phyloP scores from a whole-genome alignment of 345 rosid genomes.

The Ailanthus altissimus region DNA sequence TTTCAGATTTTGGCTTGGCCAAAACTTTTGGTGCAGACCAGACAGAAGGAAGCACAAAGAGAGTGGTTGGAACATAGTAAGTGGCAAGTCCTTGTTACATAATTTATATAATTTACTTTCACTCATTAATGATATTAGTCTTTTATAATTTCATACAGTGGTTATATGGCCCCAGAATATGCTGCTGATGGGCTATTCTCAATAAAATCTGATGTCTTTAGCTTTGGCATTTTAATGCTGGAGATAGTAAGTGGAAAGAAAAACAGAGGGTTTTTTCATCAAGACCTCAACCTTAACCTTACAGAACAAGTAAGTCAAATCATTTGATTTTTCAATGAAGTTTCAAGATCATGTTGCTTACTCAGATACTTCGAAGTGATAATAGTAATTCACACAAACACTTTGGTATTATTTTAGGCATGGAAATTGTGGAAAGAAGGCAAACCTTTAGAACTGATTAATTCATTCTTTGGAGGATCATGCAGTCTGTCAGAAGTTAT shows the following conservation, averaged over 20 bases:
- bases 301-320: conserved; percentile 33
- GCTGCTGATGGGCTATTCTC: conserved; percentile 45
- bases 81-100: too few species aligned
- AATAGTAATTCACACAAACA: too few species aligned
- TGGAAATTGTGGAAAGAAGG: too few species aligned
- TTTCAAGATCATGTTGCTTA: not conserved
- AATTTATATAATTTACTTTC: not conserved
- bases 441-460: too few species aligned
- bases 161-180: conserved; percentile 46
- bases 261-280: conserved; percentile 36
- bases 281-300: conserved; percentile 22
- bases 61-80: conserved; percentile 47
- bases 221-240: conserved; percentile 40
- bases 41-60: conserved; percentile 37
- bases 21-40: conserved; percentile 39
- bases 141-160: conserved; percentile 25
- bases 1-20: conserved; percentile 57
- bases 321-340: not conserved
- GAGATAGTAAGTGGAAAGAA: conserved; percentile 43
- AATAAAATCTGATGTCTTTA: conserved; percentile 45
- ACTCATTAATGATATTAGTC: not conserved
- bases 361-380: too few species aligned
- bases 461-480: too few species aligned
- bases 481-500: conserved; percentile 24
- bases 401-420: too few species aligned